Evolutionary conservation across 768 basidiomycete species (phyloP).

Genomic region (Psilocybe subaeruginosa): DNA sequence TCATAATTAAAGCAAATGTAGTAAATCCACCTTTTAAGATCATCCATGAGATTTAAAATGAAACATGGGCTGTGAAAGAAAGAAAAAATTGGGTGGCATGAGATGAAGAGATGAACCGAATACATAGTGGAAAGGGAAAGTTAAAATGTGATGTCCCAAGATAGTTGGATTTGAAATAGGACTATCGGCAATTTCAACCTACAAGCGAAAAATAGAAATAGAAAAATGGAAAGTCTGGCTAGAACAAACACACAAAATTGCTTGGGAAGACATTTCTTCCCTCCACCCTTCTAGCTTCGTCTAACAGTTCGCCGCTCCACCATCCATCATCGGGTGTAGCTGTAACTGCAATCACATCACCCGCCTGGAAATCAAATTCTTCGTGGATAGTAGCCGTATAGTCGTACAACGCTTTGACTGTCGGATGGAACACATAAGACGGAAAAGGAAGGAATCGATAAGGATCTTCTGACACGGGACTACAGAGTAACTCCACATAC

Average conservation of each 20-base stretch:
- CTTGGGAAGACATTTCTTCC: constrained; percentile 85
- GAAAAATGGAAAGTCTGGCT: constrained; percentile 8
- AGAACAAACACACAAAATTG: constrained; percentile 85
- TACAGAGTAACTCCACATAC: constrained; percentile 43
- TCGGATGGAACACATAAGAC: neutral
- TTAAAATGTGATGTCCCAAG: neutral
- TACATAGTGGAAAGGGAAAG: neutral
- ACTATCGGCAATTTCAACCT: neutral
- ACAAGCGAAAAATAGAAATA: neutral
- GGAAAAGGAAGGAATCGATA: neutral
- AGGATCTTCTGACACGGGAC: too few relatives aligned
- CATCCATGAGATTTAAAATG: neutral
- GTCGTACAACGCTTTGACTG: constrained; percentile 90
- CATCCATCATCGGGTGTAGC: constrained; percentile 95
- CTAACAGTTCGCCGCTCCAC: constrained; percentile 92
- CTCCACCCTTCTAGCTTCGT: constrained; percentile 68
- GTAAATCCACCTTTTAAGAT: constrained; percentile 7
- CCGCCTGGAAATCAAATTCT: constrained; percentile 94
- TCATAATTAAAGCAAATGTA: constrained; percentile 13
- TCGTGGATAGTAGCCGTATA: constrained; percentile 84
- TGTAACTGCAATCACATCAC: constrained; percentile 97
- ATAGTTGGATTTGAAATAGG: neutral
- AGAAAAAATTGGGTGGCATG: neutral
- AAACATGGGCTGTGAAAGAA: neutral
- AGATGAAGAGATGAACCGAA: neutral